Conservation (phyloP, 495 filamentous ascomycete species). For the Hypoxylon fuscum region DNA sequence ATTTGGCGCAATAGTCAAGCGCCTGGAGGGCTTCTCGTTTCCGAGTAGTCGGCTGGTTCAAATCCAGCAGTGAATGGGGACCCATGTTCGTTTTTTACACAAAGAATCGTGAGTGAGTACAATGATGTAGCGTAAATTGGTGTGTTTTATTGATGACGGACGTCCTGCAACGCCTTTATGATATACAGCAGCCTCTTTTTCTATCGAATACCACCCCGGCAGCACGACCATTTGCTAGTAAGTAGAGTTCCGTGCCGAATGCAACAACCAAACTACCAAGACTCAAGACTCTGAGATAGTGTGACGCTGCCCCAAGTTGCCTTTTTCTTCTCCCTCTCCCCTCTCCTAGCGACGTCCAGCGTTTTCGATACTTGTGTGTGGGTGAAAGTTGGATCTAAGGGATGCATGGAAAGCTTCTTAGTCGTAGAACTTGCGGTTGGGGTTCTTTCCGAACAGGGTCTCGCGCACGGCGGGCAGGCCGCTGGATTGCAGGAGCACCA, state of each 20-base stretch:
- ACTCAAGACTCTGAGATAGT: conserved; percentile 6
- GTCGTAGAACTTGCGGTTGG: conserved; percentile 92
- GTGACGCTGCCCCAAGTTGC: conserved; percentile 10
- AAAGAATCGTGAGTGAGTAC: conserved; percentile 14
- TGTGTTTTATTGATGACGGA: conserved; percentile 29
- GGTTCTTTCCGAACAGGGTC: conserved; percentile 89
- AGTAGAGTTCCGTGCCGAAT: conserved; percentile 8
- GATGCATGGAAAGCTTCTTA: conserved; percentile 55
- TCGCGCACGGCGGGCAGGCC: conserved; percentile 85
- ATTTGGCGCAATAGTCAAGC: too few species aligned
- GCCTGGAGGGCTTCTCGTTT: too few species aligned
- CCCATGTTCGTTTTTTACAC: too few species aligned
- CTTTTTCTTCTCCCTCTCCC: background rate
- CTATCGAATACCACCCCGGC: conserved; percentile 25
- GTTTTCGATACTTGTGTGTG: background rate
- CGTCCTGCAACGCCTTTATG: conserved; percentile 31
- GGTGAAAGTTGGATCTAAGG: background rate
- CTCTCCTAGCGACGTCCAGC: conserved; percentile 18
- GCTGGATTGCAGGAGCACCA: conserved; percentile 83
- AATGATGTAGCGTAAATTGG: conserved; percentile 1
- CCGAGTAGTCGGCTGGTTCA: too few species aligned
- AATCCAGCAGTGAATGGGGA: too few species aligned
- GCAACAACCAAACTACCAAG: conserved; percentile 18
- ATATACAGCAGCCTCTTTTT: conserved; percentile 32
- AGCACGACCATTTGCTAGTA: conserved; percentile 7